Percentiles rank a stretch among this genome's conserved stretches.
These are phyloP conservation scores for Rubia tinctorum DNA, from an alignment of 305 asterid species.

Conservation along the genomic window DNA sequence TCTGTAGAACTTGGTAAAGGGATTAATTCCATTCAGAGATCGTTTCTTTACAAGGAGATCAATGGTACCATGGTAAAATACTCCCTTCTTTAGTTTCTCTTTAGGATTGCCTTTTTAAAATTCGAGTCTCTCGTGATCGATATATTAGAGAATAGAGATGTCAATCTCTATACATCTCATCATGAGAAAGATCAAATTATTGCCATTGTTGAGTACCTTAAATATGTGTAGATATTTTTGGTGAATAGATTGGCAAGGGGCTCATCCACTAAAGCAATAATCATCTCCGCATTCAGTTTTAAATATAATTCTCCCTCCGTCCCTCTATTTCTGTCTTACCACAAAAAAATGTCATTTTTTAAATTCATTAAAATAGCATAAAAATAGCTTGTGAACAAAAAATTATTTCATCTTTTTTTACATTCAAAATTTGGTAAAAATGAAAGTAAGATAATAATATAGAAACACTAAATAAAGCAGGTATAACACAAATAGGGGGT, in stretches of 20 bases:
- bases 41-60: background rate
- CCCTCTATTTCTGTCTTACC: no score
- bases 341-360: no score
- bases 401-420: no score
- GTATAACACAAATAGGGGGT: no score
- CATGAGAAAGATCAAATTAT: slow-evolving; percentile 7
- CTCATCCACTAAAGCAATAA: background rate
- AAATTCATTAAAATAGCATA: no score
- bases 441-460: no score
- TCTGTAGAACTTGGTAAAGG: background rate
- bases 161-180: background rate
- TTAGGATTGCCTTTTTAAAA: slow-evolving; percentile 1
- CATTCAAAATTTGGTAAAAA: no score
- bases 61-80: background rate
- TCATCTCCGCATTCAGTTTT: no score
- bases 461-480: no score
- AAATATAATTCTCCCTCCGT: no score
- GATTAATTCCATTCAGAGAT: background rate
- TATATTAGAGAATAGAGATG: background rate
- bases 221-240: background rate
- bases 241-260: background rate
- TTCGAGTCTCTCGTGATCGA: background rate
- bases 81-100: background rate
- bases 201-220: background rate
- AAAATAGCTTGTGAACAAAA: no score